Conservation (phyloP, 345 rosid genomes). For the Cardamine resedifolia region DNA sequence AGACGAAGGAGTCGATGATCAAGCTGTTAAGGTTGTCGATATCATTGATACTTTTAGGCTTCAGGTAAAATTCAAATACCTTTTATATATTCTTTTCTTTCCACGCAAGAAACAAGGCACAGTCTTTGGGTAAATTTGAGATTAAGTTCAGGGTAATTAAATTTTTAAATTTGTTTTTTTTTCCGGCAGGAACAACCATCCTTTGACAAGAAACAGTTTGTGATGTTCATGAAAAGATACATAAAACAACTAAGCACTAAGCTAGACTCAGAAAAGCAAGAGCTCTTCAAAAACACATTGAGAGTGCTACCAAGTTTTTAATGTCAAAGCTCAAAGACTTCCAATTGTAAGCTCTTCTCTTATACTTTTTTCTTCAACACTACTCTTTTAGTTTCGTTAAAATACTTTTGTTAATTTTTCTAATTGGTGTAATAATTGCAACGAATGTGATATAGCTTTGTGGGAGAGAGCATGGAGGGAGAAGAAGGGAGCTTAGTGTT, state of each 20-base stretch:
- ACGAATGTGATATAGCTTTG: constrained; percentile 58
- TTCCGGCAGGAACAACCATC: constrained; percentile 78
- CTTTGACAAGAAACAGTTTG: constrained; percentile 76
- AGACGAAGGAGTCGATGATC: constrained; percentile 84
- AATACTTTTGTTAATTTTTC: neutral
- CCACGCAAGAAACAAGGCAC: neutral
- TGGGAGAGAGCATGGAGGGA: constrained; percentile 88
- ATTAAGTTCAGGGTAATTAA: neutral
- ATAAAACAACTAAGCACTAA: constrained; percentile 63
- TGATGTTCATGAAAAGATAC: constrained; percentile 61
- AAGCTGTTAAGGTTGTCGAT: constrained; percentile 75
- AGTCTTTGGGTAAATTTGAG: neutral
- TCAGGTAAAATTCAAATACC: constrained; percentile 47
- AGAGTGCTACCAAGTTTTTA: constrained; percentile 75
- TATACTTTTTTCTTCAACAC: neutral
- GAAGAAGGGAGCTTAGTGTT: constrained; percentile 64
- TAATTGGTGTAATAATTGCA: neutral
- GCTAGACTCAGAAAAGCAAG: constrained; percentile 58
- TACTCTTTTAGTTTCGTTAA: neutral
- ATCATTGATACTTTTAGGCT: constrained; percentile 94
- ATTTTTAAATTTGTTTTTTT: too few relatives aligned
- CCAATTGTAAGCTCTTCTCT: constrained; percentile 57
- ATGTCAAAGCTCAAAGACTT: constrained; percentile 69
- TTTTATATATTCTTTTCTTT: neutral
- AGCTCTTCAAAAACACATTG: constrained; percentile 68